These are phyloP conservation scores for Bathelium albidoporum DNA, from an alignment of 495 filamentous ascomycete species.

Conservation along the genomic window DNA sequence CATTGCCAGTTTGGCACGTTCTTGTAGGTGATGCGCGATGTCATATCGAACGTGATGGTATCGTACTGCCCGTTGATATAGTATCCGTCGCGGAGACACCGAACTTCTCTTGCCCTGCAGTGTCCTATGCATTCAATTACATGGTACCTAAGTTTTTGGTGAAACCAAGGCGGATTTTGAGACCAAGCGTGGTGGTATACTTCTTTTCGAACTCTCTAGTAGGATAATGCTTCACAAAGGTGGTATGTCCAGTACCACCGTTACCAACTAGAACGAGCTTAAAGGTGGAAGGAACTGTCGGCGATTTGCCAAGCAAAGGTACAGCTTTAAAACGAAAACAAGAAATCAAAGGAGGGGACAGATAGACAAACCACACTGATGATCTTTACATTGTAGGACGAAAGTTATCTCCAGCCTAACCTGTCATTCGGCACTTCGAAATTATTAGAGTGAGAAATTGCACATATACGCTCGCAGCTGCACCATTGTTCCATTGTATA, in stretches of 20 bases:
- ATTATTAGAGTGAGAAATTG: too few relatives aligned
- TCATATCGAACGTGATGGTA: conserved; percentile 99
- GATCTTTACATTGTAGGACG: too few relatives aligned
- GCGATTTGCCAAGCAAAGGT: too few relatives aligned
- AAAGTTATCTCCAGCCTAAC: too few relatives aligned
- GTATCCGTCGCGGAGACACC: conserved; percentile 98
- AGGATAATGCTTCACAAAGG: conserved; percentile 99
- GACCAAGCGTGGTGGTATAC: conserved; percentile 98
- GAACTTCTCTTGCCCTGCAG: conserved; percentile 99
- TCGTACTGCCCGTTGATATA: conserved; percentile 99
- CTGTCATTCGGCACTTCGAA: too few relatives aligned
- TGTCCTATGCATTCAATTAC: conserved; percentile 99
- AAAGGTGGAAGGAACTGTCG: conserved; percentile 70
- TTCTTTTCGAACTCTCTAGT: conserved; percentile 99
- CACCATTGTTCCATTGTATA: too few relatives aligned
- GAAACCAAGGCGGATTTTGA: conserved; percentile 95
- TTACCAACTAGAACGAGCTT: conserved; percentile 99
- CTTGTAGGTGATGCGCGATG: conserved; percentile 99
- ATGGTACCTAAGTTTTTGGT: conserved; percentile 94
- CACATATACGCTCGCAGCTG: too few relatives aligned
- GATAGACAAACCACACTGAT: too few relatives aligned
- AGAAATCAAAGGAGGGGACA: too few relatives aligned
- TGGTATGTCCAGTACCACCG: conserved; percentile 98
- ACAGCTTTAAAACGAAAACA: too few relatives aligned
- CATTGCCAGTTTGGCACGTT: conserved; percentile 99